Conservation (phyloP, 2,329 filamentous ascomycete species). For the Fonsecaea multimorphosa region DNA sequence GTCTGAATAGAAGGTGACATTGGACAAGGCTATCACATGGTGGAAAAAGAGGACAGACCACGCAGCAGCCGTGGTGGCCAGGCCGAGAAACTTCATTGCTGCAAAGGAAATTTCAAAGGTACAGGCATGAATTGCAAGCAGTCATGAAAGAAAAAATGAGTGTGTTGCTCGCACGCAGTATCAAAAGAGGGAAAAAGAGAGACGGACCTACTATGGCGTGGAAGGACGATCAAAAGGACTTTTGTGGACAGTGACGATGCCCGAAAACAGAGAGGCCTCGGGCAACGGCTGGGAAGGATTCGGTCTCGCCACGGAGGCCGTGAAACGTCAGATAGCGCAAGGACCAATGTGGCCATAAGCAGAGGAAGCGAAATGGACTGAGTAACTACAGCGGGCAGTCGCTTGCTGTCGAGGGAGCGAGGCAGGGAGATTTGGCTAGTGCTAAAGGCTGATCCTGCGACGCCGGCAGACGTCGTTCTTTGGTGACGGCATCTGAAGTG, state of each 20-base stretch:
- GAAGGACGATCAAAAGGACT: conserved; percentile 7
- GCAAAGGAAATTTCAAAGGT: not conserved
- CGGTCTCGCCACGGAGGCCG: not conserved
- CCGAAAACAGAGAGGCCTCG: not conserved
- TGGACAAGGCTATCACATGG: conserved; percentile 20
- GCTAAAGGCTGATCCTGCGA: conserved; percentile 8
- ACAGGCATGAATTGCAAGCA: not conserved
- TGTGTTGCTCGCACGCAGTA: not conserved
- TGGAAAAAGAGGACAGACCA: conserved; percentile 12
- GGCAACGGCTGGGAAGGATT: conserved; percentile 3
- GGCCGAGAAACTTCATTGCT: conserved; percentile 18
- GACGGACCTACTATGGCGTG: conserved; percentile 1
- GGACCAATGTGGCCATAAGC: not conserved
- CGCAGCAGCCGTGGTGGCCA: not conserved
- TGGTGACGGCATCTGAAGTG: not conserved
- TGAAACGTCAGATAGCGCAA: conserved; percentile 5
- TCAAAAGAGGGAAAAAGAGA: not conserved
- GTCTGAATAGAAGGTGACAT: conserved; percentile 30
- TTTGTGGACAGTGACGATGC: not conserved
- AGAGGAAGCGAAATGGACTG: not conserved
- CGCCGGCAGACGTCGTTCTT: not conserved
- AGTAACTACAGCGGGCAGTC: not conserved
- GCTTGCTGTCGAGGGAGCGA: conserved; percentile 7
- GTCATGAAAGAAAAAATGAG: not conserved
- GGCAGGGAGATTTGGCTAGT: conserved; percentile 17